Evolutionary conservation across 2,329 filamentous ascomycete genomes (phyloP).

Genomic region (Cladosporium austrohemisphaericum): DNA sequence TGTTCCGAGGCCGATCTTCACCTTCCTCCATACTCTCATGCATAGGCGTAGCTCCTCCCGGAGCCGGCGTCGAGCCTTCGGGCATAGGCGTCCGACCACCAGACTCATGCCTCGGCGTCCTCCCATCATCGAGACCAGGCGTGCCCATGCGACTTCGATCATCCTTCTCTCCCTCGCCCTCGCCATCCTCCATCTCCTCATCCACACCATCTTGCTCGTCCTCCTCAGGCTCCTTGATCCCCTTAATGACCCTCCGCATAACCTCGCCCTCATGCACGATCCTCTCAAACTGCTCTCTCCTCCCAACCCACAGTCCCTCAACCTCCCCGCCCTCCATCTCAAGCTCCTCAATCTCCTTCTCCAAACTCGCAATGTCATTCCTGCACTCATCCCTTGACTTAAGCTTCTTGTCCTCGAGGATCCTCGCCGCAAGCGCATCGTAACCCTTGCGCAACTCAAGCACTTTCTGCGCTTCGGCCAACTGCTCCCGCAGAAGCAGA

Average conservation of each 20-base stretch:
- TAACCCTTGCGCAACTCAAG: conserved; percentile 78
- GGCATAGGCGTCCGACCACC: conserved; percentile 13
- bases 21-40: conserved; percentile 29
- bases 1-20: conserved; percentile 25
- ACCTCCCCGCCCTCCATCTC: conserved; percentile 81
- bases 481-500: conserved; percentile 63
- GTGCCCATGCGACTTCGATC: conserved; percentile 45
- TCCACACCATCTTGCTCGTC: conserved; percentile 70
- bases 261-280: conserved; percentile 91
- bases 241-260: conserved; percentile 77
- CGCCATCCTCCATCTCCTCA: conserved; percentile 52
- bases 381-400: conserved; percentile 81
- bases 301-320: conserved; percentile 76
- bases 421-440: conserved; percentile 82
- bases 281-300: conserved; percentile 78
- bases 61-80: conserved; percentile 23
- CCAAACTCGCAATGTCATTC: conserved; percentile 72
- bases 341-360: conserved; percentile 82
- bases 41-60: conserved; percentile 37
- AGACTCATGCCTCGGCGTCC: conserved; percentile 16
- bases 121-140: conserved; percentile 39
- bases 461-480: conserved; percentile 72
- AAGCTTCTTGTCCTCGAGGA: conserved; percentile 74
- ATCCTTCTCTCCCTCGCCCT: conserved; percentile 39
- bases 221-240: conserved; percentile 90